A percentile compares a stretch with the other conserved stretches of the same genome.
Conservation (phyloP, 371 early-diverging fungal genomes). For the Mortierella sp. region DNA sequence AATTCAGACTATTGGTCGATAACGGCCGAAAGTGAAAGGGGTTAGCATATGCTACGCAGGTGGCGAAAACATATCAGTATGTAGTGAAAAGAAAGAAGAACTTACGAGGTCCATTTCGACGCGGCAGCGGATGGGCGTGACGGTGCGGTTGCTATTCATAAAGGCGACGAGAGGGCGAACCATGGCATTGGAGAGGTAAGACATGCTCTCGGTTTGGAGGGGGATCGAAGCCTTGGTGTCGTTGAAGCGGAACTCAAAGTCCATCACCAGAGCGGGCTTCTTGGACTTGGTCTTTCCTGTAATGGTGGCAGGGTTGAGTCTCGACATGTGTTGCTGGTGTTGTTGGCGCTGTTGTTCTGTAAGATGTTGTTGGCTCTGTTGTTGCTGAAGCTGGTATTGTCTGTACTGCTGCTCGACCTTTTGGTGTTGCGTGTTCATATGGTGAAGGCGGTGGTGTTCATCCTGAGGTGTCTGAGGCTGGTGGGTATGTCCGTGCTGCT, state of each 20-base stretch:
- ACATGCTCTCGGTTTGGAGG: slow-evolving; percentile 75
- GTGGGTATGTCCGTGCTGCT: slow-evolving; percentile 13
- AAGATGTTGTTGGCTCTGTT: slow-evolving; percentile 28
- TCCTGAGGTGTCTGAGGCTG: slow-evolving; percentile 7
- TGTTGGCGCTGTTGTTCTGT: slow-evolving; percentile 41
- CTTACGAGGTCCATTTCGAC: slow-evolving; percentile 81
- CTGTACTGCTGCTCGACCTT: slow-evolving; percentile 10
- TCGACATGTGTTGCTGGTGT: slow-evolving; percentile 31
- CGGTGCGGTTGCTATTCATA: slow-evolving; percentile 92
- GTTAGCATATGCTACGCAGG: not conserved
- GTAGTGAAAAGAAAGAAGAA: slow-evolving; percentile 11
- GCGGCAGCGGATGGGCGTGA: slow-evolving; percentile 85
- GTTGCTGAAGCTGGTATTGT: slow-evolving; percentile 30
- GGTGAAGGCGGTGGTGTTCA: slow-evolving; percentile 33
- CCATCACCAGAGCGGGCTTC: slow-evolving; percentile 61
- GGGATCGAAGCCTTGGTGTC: slow-evolving; percentile 94
- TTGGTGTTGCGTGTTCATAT: slow-evolving; percentile 31
- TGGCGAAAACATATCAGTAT: not conserved
- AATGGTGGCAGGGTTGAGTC: slow-evolving; percentile 23
- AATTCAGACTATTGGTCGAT: slow-evolving; percentile 74
- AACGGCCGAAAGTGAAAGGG: not conserved
- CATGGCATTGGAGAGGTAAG: slow-evolving; percentile 87
- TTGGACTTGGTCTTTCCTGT: slow-evolving; percentile 25
- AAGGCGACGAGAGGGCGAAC: slow-evolving; percentile 96
- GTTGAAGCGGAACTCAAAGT: slow-evolving; percentile 88